Evolutionary conservation across 2,329 filamentous ascomycete species (phyloP), one percentile per base, ranked within the genome.

Genomic region (Monosporascus sp.): DNA sequence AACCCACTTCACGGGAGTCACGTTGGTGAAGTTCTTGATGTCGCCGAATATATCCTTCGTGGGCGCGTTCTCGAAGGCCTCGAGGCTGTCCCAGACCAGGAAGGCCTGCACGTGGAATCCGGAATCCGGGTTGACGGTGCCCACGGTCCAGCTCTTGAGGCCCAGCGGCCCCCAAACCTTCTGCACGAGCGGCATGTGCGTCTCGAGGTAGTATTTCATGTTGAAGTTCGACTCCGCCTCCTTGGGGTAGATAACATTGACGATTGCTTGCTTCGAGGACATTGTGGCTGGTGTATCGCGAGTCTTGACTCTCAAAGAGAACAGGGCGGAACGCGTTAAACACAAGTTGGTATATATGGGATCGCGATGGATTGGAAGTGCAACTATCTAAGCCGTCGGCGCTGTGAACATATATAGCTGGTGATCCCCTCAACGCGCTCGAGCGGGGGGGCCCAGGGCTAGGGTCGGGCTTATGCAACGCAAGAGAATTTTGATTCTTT

Each of bases 121-220:
- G 3, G 61, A 50, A 3, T 57, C 61, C 9, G 55, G 40, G 49
- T 59, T 55, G 56, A 62, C 62, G 2, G 68, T 52, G 22, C 61
- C 60, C 41, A 71, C 62, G 48, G 61, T 63, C 69, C 67, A 72
- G 53, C 57, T 58, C 62, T 68, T 68, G 4, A 80, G 63, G 41
- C 77, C 77, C 49, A 66, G 59, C 1, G 61, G 54, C 1, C 51
- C 56, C 76, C 76, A 79, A 26, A 59, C 56, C 48, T 70, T 65
- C 27, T 62, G 55, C 17, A 73, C 73, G 3, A 80, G 64, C 1
- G 73, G 70, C 72, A 80, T 76, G 68, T 80, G 77, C 20, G 57
- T 71, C 3, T 60, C 52, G 38, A 78, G 61, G 61, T 79, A 81
- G 70, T 80, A 80, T 36, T 76, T 68, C 58, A 77, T 65, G 66